These are phyloP conservation scores for Sordaria brevicollis DNA, from an alignment of 495 filamentous ascomycete genomes.

Conservation along the genomic window DNA sequence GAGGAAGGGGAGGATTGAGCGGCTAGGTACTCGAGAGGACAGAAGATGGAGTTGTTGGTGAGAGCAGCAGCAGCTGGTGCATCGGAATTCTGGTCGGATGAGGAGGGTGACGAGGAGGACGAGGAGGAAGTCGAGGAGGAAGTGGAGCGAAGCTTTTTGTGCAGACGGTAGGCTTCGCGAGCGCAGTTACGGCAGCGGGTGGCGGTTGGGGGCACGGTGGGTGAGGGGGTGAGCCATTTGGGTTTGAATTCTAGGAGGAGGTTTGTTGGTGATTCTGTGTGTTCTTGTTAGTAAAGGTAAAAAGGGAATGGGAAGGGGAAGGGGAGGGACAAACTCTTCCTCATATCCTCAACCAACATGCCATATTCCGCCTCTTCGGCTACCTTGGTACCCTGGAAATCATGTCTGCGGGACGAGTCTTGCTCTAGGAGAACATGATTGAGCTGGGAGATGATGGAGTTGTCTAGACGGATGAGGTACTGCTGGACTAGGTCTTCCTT, in stretches of 20 bases:
- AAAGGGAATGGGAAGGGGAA: background rate
- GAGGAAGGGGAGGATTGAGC: background rate
- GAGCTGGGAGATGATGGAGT: slow-evolving; percentile 24
- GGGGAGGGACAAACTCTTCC: slow-evolving; percentile 10
- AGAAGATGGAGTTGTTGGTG: background rate
- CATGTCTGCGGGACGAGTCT: slow-evolving; percentile 35
- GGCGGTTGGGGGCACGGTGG: slow-evolving; percentile 54
- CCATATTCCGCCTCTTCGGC: slow-evolving; percentile 49
- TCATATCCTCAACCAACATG: slow-evolving; percentile 77
- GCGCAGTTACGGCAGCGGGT: slow-evolving; percentile 83
- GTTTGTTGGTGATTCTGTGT: slow-evolving; percentile 22
- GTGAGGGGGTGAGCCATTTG: slow-evolving; percentile 86
- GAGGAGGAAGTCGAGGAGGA: slow-evolving; percentile 17
- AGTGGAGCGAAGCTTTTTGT: slow-evolving; percentile 6
- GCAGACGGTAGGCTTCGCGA: slow-evolving; percentile 45
- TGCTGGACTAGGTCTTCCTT: slow-evolving; percentile 48
- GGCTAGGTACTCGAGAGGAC: background rate
- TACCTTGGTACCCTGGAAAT: slow-evolving; percentile 46
- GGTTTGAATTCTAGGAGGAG: slow-evolving; percentile 75
- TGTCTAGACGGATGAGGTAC: slow-evolving; percentile 42
- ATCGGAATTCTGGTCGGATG: background rate
- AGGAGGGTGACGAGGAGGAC: background rate
- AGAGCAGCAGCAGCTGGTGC: too few species aligned
- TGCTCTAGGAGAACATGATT: slow-evolving; percentile 38
- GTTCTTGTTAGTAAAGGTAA: background rate